Conservation (phyloP, 768 basidiomycete genomes). For the Collybiopsis confluens region DNA sequence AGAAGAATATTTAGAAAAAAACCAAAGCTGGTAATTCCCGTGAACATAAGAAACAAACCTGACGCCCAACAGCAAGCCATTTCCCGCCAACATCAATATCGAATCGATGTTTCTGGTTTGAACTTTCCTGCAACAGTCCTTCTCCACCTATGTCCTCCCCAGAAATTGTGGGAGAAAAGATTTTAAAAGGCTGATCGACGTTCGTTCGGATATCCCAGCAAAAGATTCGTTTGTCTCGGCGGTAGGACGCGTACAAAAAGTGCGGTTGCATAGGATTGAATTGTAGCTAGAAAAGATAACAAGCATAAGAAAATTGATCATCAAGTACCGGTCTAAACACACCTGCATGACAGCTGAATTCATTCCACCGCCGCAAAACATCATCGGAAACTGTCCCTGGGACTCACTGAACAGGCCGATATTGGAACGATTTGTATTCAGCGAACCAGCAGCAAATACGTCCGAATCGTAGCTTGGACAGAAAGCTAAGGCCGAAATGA, state of each 20-base stretch:
- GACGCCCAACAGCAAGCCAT: constrained; percentile 62
- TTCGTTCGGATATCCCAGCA: constrained; percentile 78
- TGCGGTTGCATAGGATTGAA: constrained; percentile 76
- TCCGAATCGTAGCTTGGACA: constrained; percentile 56
- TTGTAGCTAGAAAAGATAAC: constrained; percentile 42
- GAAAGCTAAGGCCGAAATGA: constrained; percentile 83
- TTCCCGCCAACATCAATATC: constrained; percentile 69
- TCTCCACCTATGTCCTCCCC: too few species aligned
- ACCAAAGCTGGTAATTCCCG: not conserved
- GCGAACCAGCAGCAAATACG: constrained; percentile 77
- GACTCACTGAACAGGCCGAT: constrained; percentile 64
- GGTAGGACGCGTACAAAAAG: constrained; percentile 74
- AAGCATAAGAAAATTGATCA: not conserved
- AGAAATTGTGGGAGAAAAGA: constrained; percentile 22
- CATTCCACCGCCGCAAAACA: constrained; percentile 10
- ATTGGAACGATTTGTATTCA: constrained; percentile 50
- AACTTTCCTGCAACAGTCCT: not conserved
- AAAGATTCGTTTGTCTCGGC: constrained; percentile 58
- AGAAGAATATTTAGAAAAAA: not conserved
- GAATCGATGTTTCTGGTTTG: constrained; percentile 78
- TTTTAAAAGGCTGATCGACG: constrained; percentile 34
- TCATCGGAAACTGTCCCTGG: constrained; percentile 2
- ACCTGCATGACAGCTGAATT: constrained; percentile 55
- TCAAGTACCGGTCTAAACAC: not conserved
- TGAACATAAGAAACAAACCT: constrained; percentile 38